Evolutionary conservation across 1,139 yeast genomes (phyloP).

Genomic region (Lodderomyces parapsilosis): DNA sequence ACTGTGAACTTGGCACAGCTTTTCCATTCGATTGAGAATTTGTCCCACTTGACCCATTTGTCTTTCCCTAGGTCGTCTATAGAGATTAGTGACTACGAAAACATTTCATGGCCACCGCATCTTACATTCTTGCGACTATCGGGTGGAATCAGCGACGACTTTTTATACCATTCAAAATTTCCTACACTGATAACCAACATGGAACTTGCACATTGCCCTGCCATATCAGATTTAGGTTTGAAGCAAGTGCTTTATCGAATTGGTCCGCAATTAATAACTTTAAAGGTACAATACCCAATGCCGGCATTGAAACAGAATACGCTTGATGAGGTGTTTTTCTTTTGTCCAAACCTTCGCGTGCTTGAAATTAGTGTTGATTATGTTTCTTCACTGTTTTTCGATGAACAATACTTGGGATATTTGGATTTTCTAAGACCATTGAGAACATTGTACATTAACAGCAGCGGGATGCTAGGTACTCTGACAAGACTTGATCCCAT

Average conservation of each 20-base stretch:
- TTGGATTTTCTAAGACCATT: conserved; percentile 53
- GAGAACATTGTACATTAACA: conserved; percentile 64
- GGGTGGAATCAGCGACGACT: conserved; percentile 87
- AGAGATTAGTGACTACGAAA: conserved; percentile 59
- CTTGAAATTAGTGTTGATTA: conserved; percentile 81
- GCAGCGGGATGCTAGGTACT: conserved; percentile 88
- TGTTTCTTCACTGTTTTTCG: conserved; percentile 62
- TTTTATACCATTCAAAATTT: conserved; percentile 62
- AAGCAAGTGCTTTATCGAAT: conserved; percentile 58
- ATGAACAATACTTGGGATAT: conserved; percentile 52
- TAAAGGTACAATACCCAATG: conserved; percentile 84
- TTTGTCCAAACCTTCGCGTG: conserved; percentile 68
- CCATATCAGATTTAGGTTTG: conserved; percentile 59
- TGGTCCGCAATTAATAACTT: conserved; percentile 61
- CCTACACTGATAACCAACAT: conserved; percentile 70
- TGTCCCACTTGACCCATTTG: conserved; percentile 64
- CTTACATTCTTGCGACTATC: conserved; percentile 71
- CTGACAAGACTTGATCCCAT: conserved; percentile 81
- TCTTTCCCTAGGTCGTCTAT: conserved; percentile 90
- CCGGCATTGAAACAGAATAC: conserved; percentile 72
- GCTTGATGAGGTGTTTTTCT: conserved; percentile 66
- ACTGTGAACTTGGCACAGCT: conserved; percentile 80
- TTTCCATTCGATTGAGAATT: conserved; percentile 67
- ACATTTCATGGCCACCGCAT: conserved; percentile 74
- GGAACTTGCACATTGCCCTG: conserved; percentile 88